Evolutionary conservation across 2,329 filamentous ascomycete genomes (phyloP), one percentile per base, ranked within the genome.

Genomic region (Chlorencoelia australis): DNA sequence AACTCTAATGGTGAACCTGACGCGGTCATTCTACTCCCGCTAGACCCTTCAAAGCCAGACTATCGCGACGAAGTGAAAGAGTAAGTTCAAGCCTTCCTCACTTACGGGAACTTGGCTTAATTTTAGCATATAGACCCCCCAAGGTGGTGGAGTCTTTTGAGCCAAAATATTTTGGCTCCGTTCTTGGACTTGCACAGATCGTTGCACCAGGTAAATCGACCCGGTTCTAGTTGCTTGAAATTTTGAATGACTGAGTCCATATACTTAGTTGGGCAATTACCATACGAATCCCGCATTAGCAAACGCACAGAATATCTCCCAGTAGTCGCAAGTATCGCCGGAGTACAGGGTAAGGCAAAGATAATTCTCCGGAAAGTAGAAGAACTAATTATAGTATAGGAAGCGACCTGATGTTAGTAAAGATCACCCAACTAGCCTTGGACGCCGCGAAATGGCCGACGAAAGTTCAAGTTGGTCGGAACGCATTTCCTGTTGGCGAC

Each of bases 271-370:
- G 22, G 33, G 16, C 33, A 35, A 22, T 27, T 28, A 7, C 21
- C 24, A 18, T 35, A 28, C 13, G 7, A 35, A 26, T 35, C 33
- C 27, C 20, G 24, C 7, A 35, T 35, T 11, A 35, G 33, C 14
- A 27, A 26, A 6, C 33, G 27, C 9, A 35, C 13, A 11, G 24
- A 35, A 35, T 28, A 26, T 18, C 33, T 35, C 18, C 33, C 33
- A 2, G 33, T 27, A 8, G 27, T 24, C 11, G 21, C 33, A 35
- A n/a, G n/a, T n/a, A n/a, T n/a, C n/a, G n/a, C n/a, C n/a, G n/a
- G n/a, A n/a, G n/a, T n/a, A n/a, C n/a, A n/a, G n/a, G n/a, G n/a
- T n/a, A n/a, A n/a, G n/a, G n/a, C n/a, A n/a, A n/a, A n/a, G n/a
- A n/a, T n/a, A n/a, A n/a, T n/a, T n/a, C n/a, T n/a, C n/a, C n/a